Evolutionary conservation across 192 early-diverging fungal species (phyloP), one percentile per base, ranked within the genome.

Genomic region (Allomyces macrogynus): DNA sequence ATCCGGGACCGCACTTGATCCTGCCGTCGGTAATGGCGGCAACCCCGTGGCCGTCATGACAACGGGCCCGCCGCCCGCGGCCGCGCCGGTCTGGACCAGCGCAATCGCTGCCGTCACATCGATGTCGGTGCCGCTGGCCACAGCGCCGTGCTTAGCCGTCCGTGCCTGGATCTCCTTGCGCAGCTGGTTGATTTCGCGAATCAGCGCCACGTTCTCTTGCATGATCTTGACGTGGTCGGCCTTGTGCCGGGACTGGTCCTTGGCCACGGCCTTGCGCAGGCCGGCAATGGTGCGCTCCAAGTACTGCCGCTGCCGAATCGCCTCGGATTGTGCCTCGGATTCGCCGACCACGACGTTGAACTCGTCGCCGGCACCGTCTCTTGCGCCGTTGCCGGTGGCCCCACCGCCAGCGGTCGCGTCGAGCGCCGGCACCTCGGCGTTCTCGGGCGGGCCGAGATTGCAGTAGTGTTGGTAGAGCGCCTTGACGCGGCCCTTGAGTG

Each of bases 381-480:
- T 40, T 40, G 32, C 8, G 49, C 49, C 49, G 49, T 57, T 57
- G 49, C 49, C 49, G 49, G 16, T 10, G 20, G 16, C 49, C 4
- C 12, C 12, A 3, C 3, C 20, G 49, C 49, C 49, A 1, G 16
- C 49, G 12, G 49, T 57, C 12, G 26, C 26, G 2, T 14, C 12
- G 24, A 27, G 25, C 0, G 3, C 9, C 12, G 9, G 24, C 32
- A 23, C 16, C 62, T 63, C 24, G 24, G 12, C 26, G 9, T 25
- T 16, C 24, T 32, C 20, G 5, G n/a, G 54, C 32, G 23, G 20
- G 68, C 20, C 24, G 62, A 43, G 26, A 54, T 74, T 73, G 69
- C 79, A 80, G 71, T 82, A 83, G 70, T 83, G 83, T 63, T 83
- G 80, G 67, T 81, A 83, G 16, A 83, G 67, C 49, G 65, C 68